These are phyloP conservation scores for Fusarium goolgardi DNA, from an alignment of 2,329 filamentous ascomycete species.

Conservation along the genomic window DNA sequence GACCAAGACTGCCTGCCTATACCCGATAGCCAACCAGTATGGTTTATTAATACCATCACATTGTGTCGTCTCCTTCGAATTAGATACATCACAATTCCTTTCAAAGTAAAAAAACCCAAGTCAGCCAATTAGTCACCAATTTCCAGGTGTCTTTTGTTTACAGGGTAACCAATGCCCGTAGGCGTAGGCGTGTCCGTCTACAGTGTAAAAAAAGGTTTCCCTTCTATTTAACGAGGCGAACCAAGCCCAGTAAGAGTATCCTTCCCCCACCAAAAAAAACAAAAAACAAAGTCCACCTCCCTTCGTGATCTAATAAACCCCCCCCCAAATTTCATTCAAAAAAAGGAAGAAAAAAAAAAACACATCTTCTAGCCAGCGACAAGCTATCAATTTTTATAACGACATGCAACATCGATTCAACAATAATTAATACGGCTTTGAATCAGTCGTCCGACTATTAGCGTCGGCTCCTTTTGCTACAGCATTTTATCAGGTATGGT, in stretches of 20 bases:
- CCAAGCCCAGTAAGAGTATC: neutral
- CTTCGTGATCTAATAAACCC: neutral
- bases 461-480: neutral
- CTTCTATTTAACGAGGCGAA: neutral
- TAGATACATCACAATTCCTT: neutral
- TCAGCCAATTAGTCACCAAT: neutral
- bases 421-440: neutral
- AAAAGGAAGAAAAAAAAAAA: constrained; percentile 10
- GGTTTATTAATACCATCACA: neutral
- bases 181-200: neutral
- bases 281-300: neutral
- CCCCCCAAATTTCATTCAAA: constrained; percentile 34
- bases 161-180: neutral
- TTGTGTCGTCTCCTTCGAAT: neutral
- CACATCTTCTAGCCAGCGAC: neutral
- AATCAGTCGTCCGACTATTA: neutral
- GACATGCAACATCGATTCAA: neutral
- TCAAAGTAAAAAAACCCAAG: neutral
- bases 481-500: neutral
- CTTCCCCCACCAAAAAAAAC: neutral
- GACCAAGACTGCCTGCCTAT: neutral
- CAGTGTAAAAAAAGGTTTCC: neutral
- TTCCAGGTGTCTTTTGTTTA: neutral
- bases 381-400: neutral
- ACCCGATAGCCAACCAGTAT: neutral